phyloP scores from a whole-genome alignment of 305 asterid genomes.

The Euphrasia arctica region DNA sequence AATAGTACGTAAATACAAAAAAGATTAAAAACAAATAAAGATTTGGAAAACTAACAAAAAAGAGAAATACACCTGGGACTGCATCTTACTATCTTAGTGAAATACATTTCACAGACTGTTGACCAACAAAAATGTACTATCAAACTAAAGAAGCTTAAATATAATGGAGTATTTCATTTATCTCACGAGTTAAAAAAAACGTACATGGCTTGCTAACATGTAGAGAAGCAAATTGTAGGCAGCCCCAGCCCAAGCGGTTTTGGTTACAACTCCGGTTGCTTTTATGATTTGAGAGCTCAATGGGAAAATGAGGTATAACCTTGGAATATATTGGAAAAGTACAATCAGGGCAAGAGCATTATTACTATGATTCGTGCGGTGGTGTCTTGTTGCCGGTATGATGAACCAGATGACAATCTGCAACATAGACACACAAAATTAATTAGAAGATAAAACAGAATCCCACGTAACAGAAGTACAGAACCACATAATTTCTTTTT shows the following conservation, averaged over 20 bases:
- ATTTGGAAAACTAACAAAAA: too few species aligned
- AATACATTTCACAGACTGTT: too few species aligned
- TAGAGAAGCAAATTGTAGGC: slow-evolving; percentile 89
- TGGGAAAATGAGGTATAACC: slow-evolving; percentile 91
- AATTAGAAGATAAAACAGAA: not conserved
- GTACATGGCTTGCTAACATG: slow-evolving; percentile 96
- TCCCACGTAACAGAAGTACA: not conserved
- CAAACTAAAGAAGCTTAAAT: not conserved
- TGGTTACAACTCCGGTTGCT: slow-evolving; percentile 96
- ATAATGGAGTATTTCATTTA: slow-evolving; percentile 2
- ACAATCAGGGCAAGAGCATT: slow-evolving; percentile 94
- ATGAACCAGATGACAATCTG: slow-evolving; percentile 95
- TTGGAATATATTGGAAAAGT: slow-evolving; percentile 78
- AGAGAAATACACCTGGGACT: too few species aligned
- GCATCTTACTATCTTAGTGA: too few species aligned
- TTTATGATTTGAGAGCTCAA: slow-evolving; percentile 86
- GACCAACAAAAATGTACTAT: too few species aligned
- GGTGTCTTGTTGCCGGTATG: slow-evolving; percentile 80
- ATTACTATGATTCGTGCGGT: slow-evolving; percentile 61
- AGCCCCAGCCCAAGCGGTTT: slow-evolving; percentile 99
- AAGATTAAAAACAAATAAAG: too few species aligned
- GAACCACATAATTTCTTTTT: not conserved
- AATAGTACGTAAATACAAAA: too few species aligned
- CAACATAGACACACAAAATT: slow-evolving; percentile 21
- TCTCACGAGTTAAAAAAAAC: slow-evolving; percentile 27